Conservation (phyloP, 2,329 filamentous ascomycete genomes). For the Clonostachys sp. region DNA sequence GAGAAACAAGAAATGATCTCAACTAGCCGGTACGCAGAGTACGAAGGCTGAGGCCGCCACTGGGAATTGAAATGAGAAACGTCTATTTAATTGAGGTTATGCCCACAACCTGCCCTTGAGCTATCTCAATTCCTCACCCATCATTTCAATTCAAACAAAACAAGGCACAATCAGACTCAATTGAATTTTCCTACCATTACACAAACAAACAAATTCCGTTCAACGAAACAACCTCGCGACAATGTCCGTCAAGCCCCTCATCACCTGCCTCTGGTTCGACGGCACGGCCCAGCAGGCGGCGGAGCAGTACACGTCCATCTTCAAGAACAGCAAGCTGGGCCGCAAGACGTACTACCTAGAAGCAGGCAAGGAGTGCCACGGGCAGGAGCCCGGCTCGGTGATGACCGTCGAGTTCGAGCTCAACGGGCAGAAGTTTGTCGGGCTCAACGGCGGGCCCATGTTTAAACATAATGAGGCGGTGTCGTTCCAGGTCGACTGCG, state of each 20-base stretch:
- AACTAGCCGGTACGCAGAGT: too few relatives aligned
- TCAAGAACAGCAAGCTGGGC: conserved; percentile 28
- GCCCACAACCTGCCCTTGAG: too few relatives aligned
- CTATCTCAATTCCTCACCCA: too few relatives aligned
- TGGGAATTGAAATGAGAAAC: too few relatives aligned
- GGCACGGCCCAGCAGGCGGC: conserved; percentile 33
- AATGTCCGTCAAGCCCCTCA: conserved; percentile 7
- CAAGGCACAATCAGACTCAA: too few relatives aligned
- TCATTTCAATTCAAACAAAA: too few relatives aligned
- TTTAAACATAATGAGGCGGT: conserved; percentile 33
- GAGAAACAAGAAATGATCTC: too few relatives aligned
- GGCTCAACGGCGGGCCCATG: conserved; percentile 34
- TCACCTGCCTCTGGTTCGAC: conserved; percentile 35
- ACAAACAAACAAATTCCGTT: too few relatives aligned
- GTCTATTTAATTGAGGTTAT: too few relatives aligned
- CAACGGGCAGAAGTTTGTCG: conserved; percentile 30
- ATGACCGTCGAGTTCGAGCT: conserved; percentile 31
- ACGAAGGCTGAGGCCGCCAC: too few relatives aligned
- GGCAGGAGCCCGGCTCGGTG: conserved; percentile 19
- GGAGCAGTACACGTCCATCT: conserved; percentile 32
- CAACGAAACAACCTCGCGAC: neutral
- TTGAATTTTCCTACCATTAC: too few relatives aligned
- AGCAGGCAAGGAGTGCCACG: conserved; percentile 18
- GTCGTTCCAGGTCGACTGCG: conserved; percentile 37
- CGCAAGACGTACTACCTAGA: conserved; percentile 18